Conservation (phyloP, 306 rosid genomes). For the Quercus suber region DNA sequence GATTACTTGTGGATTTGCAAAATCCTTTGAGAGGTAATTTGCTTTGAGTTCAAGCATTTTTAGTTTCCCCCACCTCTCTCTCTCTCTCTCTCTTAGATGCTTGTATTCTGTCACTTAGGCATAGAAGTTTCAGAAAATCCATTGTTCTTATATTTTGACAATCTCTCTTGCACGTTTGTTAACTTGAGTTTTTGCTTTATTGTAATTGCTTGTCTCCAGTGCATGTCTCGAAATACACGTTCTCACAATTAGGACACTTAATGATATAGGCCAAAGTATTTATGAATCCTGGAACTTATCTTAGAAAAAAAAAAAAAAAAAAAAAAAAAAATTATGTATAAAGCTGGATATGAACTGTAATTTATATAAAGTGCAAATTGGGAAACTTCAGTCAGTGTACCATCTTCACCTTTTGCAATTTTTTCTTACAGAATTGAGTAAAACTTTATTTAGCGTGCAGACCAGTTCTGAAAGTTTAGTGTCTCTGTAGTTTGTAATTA, state of each 20-base stretch:
- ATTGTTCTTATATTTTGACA: conserved; percentile 1
- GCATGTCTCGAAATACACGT: not conserved
- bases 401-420: not conserved
- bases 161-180: not conserved
- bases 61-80: not conserved
- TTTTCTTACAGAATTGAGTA: too few species aligned
- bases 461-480: not conserved
- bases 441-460: not conserved
- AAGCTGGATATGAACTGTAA: not conserved
- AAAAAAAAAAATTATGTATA: too few species aligned
- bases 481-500: not conserved
- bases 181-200: not conserved
- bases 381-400: not conserved
- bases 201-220: not conserved
- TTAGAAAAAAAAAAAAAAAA: too few species aligned
- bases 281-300: too few species aligned
- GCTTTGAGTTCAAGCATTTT: conserved; percentile 20
- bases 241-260: too few species aligned
- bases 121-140: conserved; percentile 3
- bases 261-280: not conserved
- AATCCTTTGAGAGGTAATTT: conserved; percentile 62
- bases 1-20: conserved; percentile 42
- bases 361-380: conserved; percentile 1
- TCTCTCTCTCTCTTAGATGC: not conserved
- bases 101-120: not conserved